phyloP scores from a whole-genome alignment of 352 stramenopile genomes.

The Globisporangium megalacanthum region DNA sequence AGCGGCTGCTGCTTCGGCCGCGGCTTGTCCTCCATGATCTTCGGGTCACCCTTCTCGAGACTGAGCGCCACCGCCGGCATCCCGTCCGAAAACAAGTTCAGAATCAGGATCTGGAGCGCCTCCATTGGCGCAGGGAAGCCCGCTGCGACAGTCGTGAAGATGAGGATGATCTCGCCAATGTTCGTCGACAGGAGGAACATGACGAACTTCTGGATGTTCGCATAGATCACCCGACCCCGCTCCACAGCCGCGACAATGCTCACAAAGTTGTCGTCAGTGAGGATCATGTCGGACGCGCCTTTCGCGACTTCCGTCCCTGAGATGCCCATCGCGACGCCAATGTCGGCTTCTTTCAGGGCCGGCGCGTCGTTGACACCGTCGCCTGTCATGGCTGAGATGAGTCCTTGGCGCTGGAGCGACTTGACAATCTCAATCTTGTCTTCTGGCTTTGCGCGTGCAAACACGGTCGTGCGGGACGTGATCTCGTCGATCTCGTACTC shows the following conservation, averaged over 20 bases:
- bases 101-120: conserved; percentile 96
- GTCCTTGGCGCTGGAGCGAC: conserved; percentile 85
- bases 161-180: conserved; percentile 92
- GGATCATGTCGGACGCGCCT: conserved; percentile 97
- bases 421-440: conserved; percentile 97
- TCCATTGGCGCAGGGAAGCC: conserved; percentile 85
- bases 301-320: conserved; percentile 97
- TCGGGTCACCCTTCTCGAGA: conserved; percentile 58
- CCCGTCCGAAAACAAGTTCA: conserved; percentile 97
- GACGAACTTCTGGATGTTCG: conserved; percentile 98
- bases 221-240: conserved; percentile 95
- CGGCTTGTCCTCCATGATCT: conserved; percentile 59
- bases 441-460: conserved; percentile 92
- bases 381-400: conserved; percentile 95
- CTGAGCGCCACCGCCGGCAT: conserved; percentile 70
- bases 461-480: conserved; percentile 78
- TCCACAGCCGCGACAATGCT: conserved; percentile 97
- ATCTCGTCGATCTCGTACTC: conserved; percentile 88
- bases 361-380: conserved; percentile 98
- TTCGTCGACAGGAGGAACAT: conserved; percentile 98
- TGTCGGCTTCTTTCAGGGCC: conserved; percentile 94
- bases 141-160: conserved; percentile 57
- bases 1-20: conserved; percentile 47
- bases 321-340: conserved; percentile 97
- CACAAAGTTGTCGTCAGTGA: conserved; percentile 98